Evolutionary conservation across 2,329 filamentous ascomycete genomes (phyloP), one percentile per base, ranked within the genome.

Genomic region (Fusarium piperis): DNA sequence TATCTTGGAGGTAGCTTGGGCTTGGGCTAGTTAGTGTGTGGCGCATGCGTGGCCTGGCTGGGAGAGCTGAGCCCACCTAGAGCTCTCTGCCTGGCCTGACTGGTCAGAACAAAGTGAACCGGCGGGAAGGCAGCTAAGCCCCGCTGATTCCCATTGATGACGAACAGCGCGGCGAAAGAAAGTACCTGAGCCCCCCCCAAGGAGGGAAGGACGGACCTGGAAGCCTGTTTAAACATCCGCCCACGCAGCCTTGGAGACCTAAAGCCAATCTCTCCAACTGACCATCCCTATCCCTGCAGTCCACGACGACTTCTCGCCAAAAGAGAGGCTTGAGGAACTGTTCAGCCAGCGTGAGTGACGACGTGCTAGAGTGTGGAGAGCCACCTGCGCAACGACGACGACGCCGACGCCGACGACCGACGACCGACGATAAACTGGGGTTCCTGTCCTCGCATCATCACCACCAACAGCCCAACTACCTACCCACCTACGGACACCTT

Each of bases 121-220:
- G 62, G 66, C 44, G 46, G 44, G 35, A 56, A 53, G 59, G 60
- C 64, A 39, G 48, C 71, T 74, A 62, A 74, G 71, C 71, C 71
- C 71, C 70, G 58, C 70, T 70, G n/a, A 41, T 36, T 72, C 63
- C 59, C 44, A 57, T 65, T 70, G 71, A 73, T 74, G 71, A 74
- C 73, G 71, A 74, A 62, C 48, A 61, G 65, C 59, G 65, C 64
- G 59, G 36, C 56, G 36, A 38, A 46, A 39, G 59, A 58, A 30
- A 44, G 59, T 62, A 44, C 53, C 64, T 46, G 44, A 69, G 62
- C 33, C 51, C 32, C 39, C 38, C 18, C 20, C 9, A 16, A 36
- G 57, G 36, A 59, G 20, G 55, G 33, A 60, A n/a, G 32, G 57
- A 48, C 20, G 39, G 26, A 51, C 33, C 33, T 26, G 39, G 67